phyloP scores from a whole-genome alignment of 2,329 filamentous ascomycete genomes.

The Aspergillus sp. region DNA sequence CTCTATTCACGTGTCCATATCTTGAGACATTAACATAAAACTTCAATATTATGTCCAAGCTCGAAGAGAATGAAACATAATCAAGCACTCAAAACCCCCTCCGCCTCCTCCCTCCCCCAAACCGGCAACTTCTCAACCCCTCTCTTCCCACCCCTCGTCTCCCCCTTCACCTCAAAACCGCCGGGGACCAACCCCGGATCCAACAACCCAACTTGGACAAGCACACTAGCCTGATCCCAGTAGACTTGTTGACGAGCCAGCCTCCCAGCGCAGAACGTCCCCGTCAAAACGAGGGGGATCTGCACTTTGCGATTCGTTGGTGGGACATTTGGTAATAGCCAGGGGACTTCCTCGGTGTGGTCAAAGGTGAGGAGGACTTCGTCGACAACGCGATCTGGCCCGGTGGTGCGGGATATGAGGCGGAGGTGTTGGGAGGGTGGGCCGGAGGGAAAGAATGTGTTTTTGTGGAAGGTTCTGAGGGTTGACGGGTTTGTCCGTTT shows the following conservation, averaged over 20 bases:
- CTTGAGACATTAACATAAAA: background rate
- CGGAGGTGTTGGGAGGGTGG: conserved; percentile 43
- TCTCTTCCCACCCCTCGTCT: conserved; percentile 21
- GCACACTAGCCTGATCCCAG: conserved; percentile 57
- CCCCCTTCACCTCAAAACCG: conserved; percentile 30
- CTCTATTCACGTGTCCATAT: background rate
- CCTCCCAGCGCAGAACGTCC: conserved; percentile 27
- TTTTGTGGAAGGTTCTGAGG: conserved; percentile 44
- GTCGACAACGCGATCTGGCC: conserved; percentile 51
- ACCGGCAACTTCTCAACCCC: conserved; percentile 28
- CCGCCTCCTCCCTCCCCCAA: conserved; percentile 27
- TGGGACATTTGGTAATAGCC: conserved; percentile 50
- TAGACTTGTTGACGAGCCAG: conserved; percentile 50
- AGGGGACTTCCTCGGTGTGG: conserved; percentile 48
- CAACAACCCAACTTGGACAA: conserved; percentile 53
- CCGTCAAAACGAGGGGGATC: conserved; percentile 47
- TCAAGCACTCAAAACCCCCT: conserved; percentile 15
- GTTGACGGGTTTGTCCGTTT: conserved; percentile 16
- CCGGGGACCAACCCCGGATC: conserved; percentile 48
- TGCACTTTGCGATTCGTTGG: conserved; percentile 50
- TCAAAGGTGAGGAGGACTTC: conserved; percentile 51
- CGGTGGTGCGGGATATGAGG: conserved; percentile 50
- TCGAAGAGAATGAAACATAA: too few relatives aligned
- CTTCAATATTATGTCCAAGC: background rate
- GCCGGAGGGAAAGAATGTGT: conserved; percentile 47